A percentile compares a stretch with the other conserved stretches of the same genome.
Conservation (phyloP, 176 grass and related monocot genomes). For the Carex myosuroides region DNA sequence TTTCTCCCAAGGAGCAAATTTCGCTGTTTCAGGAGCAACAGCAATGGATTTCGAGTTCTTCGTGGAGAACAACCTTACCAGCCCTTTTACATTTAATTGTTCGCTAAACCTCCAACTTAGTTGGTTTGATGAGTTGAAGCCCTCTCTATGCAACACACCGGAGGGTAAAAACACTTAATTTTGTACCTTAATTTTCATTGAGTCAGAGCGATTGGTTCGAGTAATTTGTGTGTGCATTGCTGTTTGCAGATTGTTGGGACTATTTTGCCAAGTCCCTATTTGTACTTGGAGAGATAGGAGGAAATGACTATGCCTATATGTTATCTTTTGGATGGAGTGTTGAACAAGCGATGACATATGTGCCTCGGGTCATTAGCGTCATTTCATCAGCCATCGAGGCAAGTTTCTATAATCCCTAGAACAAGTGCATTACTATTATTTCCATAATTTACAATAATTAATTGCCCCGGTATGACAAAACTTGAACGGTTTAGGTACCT, state of each 20-base stretch:
- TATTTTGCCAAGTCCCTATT: slow-evolving; percentile 13
- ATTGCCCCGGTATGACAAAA: background rate
- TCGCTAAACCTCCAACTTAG: slow-evolving; percentile 47
- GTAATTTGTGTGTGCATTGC: background rate
- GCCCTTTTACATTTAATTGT: slow-evolving; percentile 24
- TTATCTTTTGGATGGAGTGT: slow-evolving; percentile 12
- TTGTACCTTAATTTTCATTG: background rate
- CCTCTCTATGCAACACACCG: slow-evolving; percentile 6
- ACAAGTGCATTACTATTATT: background rate
- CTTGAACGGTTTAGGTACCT: background rate
- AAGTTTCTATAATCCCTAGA: background rate
- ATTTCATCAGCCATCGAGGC: slow-evolving; percentile 20
- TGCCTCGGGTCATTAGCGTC: slow-evolving; percentile 5
- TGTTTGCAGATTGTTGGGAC: slow-evolving; percentile 6
- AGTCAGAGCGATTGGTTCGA: background rate
- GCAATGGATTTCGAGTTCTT: slow-evolving; percentile 38
- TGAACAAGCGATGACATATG: slow-evolving; percentile 7
- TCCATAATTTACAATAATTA: background rate
- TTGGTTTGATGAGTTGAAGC: slow-evolving; percentile 61
- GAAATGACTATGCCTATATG: slow-evolving; percentile 26
- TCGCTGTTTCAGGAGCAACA: slow-evolving; percentile 62
- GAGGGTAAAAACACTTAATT: background rate
- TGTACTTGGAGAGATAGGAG: slow-evolving; percentile 22
- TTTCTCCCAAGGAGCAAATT: slow-evolving; percentile 60
- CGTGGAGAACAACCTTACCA: slow-evolving; percentile 10